Evolutionary conservation across 331 rosid species (phyloP).

Genomic region (Malus hybrid): DNA sequence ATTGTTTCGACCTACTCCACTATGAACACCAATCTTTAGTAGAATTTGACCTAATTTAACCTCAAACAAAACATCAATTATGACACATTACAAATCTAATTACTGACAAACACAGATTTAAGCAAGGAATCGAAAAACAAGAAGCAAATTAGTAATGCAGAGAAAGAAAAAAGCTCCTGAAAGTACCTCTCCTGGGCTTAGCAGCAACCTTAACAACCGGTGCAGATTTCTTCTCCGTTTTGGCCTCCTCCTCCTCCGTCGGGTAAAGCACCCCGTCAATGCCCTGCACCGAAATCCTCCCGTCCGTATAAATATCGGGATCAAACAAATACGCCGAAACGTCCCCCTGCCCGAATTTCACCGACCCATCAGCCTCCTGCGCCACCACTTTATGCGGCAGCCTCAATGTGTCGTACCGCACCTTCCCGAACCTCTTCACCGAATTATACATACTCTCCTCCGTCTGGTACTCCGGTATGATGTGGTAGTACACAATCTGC

Average conservation of each 20-base stretch:
- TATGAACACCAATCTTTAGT: not conserved
- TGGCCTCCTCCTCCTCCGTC: constrained; percentile 37
- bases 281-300: constrained; percentile 94
- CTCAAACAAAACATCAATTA: not conserved
- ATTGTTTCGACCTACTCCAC: not conserved
- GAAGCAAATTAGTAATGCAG: not conserved
- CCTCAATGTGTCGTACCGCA: constrained; percentile 61
- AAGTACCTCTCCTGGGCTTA: constrained; percentile 82
- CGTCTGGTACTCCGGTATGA: constrained; percentile 92
- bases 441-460: constrained; percentile 99
- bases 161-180: not conserved
- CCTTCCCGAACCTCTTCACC: constrained; percentile 83
- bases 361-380: constrained; percentile 95
- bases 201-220: constrained; percentile 61
- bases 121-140: not conserved
- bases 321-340: constrained; percentile 79
- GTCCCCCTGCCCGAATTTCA: constrained; percentile 81
- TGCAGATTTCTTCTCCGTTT: constrained; percentile 25
- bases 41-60: not conserved
- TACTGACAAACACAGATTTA: not conserved
- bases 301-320: constrained; percentile 90
- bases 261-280: constrained; percentile 85
- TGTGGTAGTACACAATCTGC: constrained; percentile 85
- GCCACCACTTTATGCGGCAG: constrained; percentile 76
- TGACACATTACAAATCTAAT: not conserved